Evolutionary conservation across 208 protist species (phyloP).

Genomic region (Leishmania aethiopica): DNA sequence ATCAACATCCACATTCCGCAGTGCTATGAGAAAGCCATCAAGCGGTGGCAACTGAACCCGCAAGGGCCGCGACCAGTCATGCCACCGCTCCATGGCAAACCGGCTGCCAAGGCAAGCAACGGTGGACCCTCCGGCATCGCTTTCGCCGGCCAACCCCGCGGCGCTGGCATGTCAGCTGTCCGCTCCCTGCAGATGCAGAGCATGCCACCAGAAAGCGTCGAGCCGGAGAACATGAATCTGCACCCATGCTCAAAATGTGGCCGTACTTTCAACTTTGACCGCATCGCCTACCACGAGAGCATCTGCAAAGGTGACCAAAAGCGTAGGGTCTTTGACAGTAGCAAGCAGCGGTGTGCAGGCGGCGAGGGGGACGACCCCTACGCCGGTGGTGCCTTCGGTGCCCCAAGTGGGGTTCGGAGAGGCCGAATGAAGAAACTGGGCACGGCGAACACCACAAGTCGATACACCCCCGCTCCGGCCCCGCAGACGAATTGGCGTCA

Average conservation of each 20-base stretch:
- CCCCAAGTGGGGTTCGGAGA: constrained; percentile 14
- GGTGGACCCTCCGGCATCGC: constrained; percentile 1
- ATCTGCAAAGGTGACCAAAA: constrained; percentile 83
- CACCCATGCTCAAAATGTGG: constrained; percentile 90
- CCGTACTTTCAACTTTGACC: constrained; percentile 86
- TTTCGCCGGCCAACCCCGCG: constrained; percentile 38
- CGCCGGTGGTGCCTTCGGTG: constrained; percentile 27
- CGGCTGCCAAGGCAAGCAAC: constrained; percentile 5
- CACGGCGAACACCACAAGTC: constrained; percentile 23
- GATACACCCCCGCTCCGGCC: constrained; percentile 33
- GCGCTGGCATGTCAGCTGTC: constrained; percentile 47
- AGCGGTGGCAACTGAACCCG: constrained; percentile 81
- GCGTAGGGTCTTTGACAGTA: constrained; percentile 79
- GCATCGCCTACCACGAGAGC: constrained; percentile 90
- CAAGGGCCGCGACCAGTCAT: constrained; percentile 79
- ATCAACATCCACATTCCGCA: constrained; percentile 89
- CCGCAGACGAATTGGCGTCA: constrained; percentile 80
- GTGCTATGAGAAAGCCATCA: constrained; percentile 89
- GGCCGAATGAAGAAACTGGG: constrained; percentile 19
- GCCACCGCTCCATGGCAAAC: constrained; percentile 37
- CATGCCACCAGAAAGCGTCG: constrained; percentile 16
- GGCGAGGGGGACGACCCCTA: constrained; percentile 35
- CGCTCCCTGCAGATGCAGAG: constrained; percentile 39
- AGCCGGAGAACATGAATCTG: constrained; percentile 53
- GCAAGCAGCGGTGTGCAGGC: constrained; percentile 63